A percentile compares a stretch with the other conserved stretches of the same genome.
These are phyloP conservation scores for Macroventuria anomochaeta DNA, from an alignment of 2,329 filamentous ascomycete genomes.

Conservation along the genomic window DNA sequence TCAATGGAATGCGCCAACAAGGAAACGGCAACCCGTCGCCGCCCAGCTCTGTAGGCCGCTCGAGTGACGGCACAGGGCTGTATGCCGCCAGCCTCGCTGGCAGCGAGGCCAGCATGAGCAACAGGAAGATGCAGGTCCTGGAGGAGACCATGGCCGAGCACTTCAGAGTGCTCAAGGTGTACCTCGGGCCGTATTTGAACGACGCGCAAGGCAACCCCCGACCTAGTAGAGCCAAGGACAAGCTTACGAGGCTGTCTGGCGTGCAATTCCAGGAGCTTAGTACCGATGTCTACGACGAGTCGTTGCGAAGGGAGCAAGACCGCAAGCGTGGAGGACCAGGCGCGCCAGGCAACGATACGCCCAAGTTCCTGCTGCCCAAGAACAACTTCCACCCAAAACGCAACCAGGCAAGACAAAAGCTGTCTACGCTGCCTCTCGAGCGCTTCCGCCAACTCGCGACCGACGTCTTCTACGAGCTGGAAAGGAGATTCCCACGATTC, in stretches of 20 bases:
- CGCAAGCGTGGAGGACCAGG: slow-evolving; percentile 54
- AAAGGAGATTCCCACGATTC: slow-evolving; percentile 86
- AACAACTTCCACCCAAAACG: slow-evolving; percentile 93
- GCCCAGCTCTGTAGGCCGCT: slow-evolving; percentile 84
- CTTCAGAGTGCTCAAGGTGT: slow-evolving; percentile 79
- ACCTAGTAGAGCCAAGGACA: slow-evolving; percentile 91
- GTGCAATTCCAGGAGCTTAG: slow-evolving; percentile 98
- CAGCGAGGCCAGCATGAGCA: slow-evolving; percentile 65
- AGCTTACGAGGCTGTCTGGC: slow-evolving; percentile 84
- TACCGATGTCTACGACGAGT: slow-evolving; percentile 96
- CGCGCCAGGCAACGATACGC: slow-evolving; percentile 55
- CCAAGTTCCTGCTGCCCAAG: slow-evolving; percentile 78
- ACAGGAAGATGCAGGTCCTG: slow-evolving; percentile 62
- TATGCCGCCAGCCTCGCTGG: slow-evolving; percentile 57
- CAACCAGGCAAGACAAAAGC: slow-evolving; percentile 95
- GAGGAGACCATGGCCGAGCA: slow-evolving; percentile 80
- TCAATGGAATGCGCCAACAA: slow-evolving; percentile 59
- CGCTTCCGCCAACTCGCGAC: slow-evolving; percentile 91
- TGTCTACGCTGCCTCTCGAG: slow-evolving; percentile 85
- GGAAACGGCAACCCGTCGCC: slow-evolving; percentile 72
- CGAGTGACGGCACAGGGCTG: slow-evolving; percentile 77
- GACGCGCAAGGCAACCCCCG: slow-evolving; percentile 77
- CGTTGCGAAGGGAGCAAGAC: slow-evolving; percentile 81
- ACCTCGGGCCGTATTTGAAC: slow-evolving; percentile 71
- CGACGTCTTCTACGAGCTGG: slow-evolving; percentile 94